These are phyloP conservation scores for Eleusine coracana DNA, from an alignment of 176 grass and related monocot genomes.

Conservation along the genomic window DNA sequence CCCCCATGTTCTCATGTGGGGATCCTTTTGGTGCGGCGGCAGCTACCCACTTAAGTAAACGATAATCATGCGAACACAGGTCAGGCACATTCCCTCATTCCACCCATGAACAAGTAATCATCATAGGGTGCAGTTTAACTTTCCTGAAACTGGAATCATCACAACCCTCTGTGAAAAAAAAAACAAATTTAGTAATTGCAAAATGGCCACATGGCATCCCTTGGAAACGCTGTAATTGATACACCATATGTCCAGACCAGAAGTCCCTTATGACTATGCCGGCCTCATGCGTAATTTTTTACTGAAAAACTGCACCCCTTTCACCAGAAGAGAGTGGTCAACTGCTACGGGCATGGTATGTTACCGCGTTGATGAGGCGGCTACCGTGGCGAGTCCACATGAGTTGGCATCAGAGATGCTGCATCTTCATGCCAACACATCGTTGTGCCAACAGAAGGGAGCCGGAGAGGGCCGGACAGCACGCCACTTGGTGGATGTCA, in stretches of 20 bases:
- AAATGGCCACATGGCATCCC: not conserved
- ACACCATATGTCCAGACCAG: not conserved
- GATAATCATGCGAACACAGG: conserved; percentile 29
- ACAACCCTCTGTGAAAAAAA: not conserved
- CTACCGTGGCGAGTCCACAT: not conserved
- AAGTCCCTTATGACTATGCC: not conserved
- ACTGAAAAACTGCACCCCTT: not conserved
- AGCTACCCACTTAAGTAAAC: conserved; percentile 14
- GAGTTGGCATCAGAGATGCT: conserved; percentile 4
- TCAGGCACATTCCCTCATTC: not conserved
- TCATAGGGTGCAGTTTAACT: not conserved
- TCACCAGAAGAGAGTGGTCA: not conserved
- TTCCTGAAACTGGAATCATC: not conserved
- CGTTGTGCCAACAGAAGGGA: not conserved
- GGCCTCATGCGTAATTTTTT: not conserved
- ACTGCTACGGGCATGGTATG: not conserved
- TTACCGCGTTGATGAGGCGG: not conserved
- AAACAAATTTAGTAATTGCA: not conserved
- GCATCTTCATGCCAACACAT: not conserved
- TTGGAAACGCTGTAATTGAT: not conserved
- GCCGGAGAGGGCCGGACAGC: not conserved
- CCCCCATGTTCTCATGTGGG: conserved; percentile 44
- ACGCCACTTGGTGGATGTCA: conserved; percentile 36
- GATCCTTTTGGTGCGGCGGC: conserved; percentile 17
- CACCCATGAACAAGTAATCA: not conserved